Conservation (phyloP, 73 alveolate genomes). For the Breviolum minutum region DNA sequence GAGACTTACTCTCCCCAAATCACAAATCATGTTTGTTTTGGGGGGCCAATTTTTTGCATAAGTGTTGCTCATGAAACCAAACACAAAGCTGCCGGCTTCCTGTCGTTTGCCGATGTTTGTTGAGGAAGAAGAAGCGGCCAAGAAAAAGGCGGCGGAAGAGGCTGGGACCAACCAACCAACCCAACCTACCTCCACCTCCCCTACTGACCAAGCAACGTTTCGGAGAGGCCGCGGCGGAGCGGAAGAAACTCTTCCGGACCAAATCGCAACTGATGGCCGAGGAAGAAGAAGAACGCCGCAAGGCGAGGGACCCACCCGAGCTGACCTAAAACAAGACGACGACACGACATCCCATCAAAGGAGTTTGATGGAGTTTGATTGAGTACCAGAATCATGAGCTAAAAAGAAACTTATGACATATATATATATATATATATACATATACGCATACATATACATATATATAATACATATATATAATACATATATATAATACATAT, state of each 20-base stretch:
- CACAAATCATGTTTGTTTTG: no score
- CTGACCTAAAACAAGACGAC: not conserved
- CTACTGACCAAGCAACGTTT: not conserved
- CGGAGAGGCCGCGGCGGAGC: conserved; percentile 65
- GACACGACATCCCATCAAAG: not conserved
- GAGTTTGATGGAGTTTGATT: not conserved
- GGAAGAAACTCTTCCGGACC: conserved; percentile 80
- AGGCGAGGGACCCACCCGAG: not conserved
- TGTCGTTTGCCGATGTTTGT: not conserved
- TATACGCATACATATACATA: no score
- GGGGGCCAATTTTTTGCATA: no score
- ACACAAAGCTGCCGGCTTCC: not conserved
- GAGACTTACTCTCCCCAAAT: no score
- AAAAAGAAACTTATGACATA: no score
- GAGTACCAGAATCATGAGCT: not conserved
- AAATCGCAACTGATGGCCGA: conserved; percentile 65
- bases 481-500: no score
- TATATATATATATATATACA: no score
- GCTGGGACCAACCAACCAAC: not conserved
- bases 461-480: no score
- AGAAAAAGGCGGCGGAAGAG: conserved; percentile 78
- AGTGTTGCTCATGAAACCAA: not conserved
- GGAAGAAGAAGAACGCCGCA: conserved; percentile 53
- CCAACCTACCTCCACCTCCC: no score
- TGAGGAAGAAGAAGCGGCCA: conserved; percentile 69